Percentiles rank a stretch among this genome's conserved stretches.
Evolutionary conservation across 345 rosid genomes (phyloP).

Genomic region (Gynandropsis gynandra): DNA sequence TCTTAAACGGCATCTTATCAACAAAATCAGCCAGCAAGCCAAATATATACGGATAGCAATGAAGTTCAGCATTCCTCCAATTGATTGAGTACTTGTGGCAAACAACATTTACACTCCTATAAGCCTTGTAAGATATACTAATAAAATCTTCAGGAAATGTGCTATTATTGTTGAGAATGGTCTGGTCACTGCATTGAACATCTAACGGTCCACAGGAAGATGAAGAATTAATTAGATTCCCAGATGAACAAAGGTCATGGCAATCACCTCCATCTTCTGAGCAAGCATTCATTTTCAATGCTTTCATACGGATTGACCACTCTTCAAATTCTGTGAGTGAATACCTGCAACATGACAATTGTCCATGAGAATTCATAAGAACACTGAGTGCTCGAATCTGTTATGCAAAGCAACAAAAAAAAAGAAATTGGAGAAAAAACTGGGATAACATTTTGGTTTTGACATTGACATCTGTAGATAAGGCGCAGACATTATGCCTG

Average conservation of each 20-base stretch:
- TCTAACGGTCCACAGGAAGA: conserved; percentile 28
- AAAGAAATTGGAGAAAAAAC: conserved; percentile 2
- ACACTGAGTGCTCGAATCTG: conserved; percentile 10
- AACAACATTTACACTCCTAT: conserved; percentile 25
- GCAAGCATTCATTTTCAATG: conserved; percentile 40
- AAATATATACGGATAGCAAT: conserved; percentile 64
- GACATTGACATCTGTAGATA: conserved; percentile 11
- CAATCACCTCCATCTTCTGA: conserved; percentile 32
- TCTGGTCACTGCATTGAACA: conserved; percentile 21
- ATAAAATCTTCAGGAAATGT: conserved; percentile 36
- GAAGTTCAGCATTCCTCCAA: conserved; percentile 67
- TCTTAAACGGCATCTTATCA: conserved; percentile 40
- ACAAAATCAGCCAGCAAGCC: conserved; percentile 46
- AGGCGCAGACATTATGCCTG: conserved; percentile 3
- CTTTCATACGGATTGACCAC: conserved; percentile 41
- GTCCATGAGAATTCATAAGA: conserved; percentile 20
- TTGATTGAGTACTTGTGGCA: conserved; percentile 34
- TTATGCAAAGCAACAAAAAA: neutral
- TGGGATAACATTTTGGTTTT: conserved; percentile 6
- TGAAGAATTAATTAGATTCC: conserved; percentile 29
- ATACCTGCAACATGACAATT: conserved; percentile 41
- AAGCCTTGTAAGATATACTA: conserved; percentile 47
- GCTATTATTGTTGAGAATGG: conserved; percentile 18
- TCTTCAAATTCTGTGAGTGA: conserved; percentile 39
- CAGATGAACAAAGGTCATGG: conserved; percentile 47